Evolutionary conservation across 768 basidiomycete genomes (phyloP), one percentile per base, ranked within the genome.

Genomic region (Boletellus emodensis): DNA sequence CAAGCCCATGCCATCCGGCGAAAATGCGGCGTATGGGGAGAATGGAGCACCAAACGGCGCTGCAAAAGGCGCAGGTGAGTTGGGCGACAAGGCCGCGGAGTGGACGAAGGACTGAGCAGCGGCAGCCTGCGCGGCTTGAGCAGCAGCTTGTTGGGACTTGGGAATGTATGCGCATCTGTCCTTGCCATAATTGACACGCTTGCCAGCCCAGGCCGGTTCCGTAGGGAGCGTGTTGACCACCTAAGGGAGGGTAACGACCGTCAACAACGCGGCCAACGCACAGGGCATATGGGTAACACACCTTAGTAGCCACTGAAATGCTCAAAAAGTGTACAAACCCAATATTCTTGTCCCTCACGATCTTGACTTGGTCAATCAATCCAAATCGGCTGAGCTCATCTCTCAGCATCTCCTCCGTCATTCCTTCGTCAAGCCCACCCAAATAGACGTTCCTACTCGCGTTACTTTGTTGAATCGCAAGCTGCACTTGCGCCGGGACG

Each of bases 311-410:
- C 37, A 90, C 83, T 18, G 88, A 80, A 66, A 99, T 96, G 67
- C 89, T 92, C 63, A 99, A 75, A 76, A 98, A 98, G 71, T 99
- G 96, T 17, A 99, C 94, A 67, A 99, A 99, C 3, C 94, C 96
- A 51, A 98, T 98, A 63, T 96, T 96, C 80, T 97, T 97, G 75
- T 99, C 96, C 54, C 95, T 75, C 45, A 98, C 96, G 64, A 99
- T 97, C 81, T 99, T 99, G 67, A 99, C 94, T 68, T 98, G 95
- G 71, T 99, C 96, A 61, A 99, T 97, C 26, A 95, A 76, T 18
- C 96, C 96, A 63, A 95, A 99, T 38, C 88, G 79, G 61, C 86
- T 85, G 20, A 98, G 75, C 64, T 97, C 94, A 54, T 98, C 94
- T 32, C 95, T 74, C 30, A 99, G 74, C 71, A 84, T 83, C 70